Evolutionary conservation across 106 monocot species (phyloP).

Genomic region (Gastrodia elata): DNA sequence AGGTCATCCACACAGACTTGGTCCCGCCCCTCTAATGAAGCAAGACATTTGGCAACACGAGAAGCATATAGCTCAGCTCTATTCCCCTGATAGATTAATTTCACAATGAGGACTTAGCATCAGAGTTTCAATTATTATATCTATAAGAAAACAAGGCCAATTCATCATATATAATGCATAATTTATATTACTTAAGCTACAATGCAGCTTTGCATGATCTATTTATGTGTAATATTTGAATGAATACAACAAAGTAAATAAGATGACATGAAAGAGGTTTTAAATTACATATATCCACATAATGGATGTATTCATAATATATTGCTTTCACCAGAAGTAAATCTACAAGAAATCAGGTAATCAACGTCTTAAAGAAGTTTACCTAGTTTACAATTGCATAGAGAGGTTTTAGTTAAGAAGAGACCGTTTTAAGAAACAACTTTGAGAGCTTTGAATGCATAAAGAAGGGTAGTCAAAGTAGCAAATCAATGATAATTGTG

Average conservation of each 20-base stretch:
- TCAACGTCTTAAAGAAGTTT: neutral
- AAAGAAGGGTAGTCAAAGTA: neutral
- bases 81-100: conserved; percentile 55
- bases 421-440: neutral
- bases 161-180: neutral
- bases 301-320: neutral
- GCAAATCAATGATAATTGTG: neutral
- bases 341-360: too few species aligned
- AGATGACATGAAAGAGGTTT: neutral
- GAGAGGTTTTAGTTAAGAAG: neutral
- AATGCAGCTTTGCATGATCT: neutral
- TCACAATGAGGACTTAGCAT: neutral
- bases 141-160: neutral
- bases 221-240: neutral
- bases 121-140: neutral
- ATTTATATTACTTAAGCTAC: neutral
- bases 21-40: conserved; percentile 95
- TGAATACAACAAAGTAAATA: neutral
- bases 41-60: conserved; percentile 95
- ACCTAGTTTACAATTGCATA: neutral
- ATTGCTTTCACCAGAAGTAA: neutral
- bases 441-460: neutral
- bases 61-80: conserved; percentile 95
- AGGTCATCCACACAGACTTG: conserved; percentile 93
- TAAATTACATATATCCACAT: neutral